A percentile compares a stretch with the other conserved stretches of the same genome.
Evolutionary conservation across 495 filamentous ascomycete species (phyloP).

Genomic region (Hypomontagnella submonticulosa): DNA sequence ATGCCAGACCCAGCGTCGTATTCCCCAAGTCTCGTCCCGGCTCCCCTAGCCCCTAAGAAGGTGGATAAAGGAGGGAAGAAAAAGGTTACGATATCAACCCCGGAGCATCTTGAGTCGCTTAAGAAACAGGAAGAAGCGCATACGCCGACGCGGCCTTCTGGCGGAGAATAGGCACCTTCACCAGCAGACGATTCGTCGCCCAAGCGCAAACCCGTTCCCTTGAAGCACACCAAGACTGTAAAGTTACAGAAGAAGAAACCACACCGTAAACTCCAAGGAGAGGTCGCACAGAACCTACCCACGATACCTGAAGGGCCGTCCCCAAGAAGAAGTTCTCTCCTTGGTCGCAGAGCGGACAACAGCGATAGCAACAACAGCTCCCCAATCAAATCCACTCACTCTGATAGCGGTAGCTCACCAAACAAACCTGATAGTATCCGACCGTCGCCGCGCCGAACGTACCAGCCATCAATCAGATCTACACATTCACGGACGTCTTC

Average conservation of each 20-base stretch:
- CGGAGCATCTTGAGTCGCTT: slow-evolving; percentile 46
- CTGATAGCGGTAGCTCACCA: slow-evolving; percentile 52
- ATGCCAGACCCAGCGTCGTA: slow-evolving; percentile 27
- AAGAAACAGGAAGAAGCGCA: slow-evolving; percentile 49
- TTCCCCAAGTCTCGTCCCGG: slow-evolving; percentile 39
- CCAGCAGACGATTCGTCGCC: slow-evolving; percentile 21
- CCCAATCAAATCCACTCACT: slow-evolving; percentile 10
- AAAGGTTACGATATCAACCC: slow-evolving; percentile 45
- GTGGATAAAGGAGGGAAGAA: slow-evolving; percentile 28
- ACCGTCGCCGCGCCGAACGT: slow-evolving; percentile 52
- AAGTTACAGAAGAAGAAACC: slow-evolving; percentile 58
- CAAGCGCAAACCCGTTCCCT: slow-evolving; percentile 34
- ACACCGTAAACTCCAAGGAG: slow-evolving; percentile 8
- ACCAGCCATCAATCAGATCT: slow-evolving; percentile 62
- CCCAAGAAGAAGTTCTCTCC: slow-evolving; percentile 51
- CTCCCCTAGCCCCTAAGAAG: slow-evolving; percentile 45
- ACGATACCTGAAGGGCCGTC: slow-evolving; percentile 59
- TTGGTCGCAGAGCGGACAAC: slow-evolving; percentile 29
- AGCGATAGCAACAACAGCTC: slow-evolving; percentile 7
- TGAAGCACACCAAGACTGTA: slow-evolving; percentile 47
- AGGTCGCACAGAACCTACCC: slow-evolving; percentile 47
- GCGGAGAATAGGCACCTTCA: slow-evolving; percentile 29
- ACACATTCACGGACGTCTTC: slow-evolving; percentile 54
- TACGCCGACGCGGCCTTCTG: slow-evolving; percentile 10
- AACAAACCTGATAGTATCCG: slow-evolving; percentile 49